phyloP scores from a whole-genome alignment of 2,329 filamentous ascomycete genomes.

The Magnaporthiopsis poae region DNA sequence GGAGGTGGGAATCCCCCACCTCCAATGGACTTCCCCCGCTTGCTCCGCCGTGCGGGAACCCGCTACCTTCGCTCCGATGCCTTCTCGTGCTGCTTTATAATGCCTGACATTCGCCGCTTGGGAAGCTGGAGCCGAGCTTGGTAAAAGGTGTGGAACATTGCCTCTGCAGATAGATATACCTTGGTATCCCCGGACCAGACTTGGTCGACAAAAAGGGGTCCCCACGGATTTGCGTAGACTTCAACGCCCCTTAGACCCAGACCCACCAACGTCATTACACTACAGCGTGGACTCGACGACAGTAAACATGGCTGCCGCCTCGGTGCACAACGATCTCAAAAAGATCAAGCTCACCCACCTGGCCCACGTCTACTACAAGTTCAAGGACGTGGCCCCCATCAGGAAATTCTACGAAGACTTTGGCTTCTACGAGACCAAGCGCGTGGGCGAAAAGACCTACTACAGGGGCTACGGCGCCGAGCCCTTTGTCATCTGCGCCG shows the following conservation, averaged over 20 bases:
- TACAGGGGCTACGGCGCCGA: conserved; percentile 53
- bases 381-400: conserved; percentile 32
- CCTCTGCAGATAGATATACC: background rate
- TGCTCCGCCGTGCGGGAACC: conserved; percentile 1
- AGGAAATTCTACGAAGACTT: conserved; percentile 37
- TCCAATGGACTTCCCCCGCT: conserved; percentile 9
- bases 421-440: conserved; percentile 32
- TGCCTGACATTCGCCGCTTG: background rate
- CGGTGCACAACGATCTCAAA: conserved; percentile 13
- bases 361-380: conserved; percentile 39
- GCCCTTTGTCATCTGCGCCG: conserved; percentile 48
- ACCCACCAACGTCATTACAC: background rate
- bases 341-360: conserved; percentile 29
- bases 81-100: background rate
- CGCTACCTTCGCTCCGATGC: conserved; percentile 4
- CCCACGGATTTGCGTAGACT: background rate
- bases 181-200: background rate
- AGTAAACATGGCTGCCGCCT: conserved; percentile 15
- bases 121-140: background rate
- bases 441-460: conserved; percentile 37
- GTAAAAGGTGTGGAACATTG: background rate
- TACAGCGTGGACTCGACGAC: background rate
- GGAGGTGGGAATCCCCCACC: conserved; percentile 2
- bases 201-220: background rate
- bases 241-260: too few relatives aligned